Percentiles rank a stretch among this genome's conserved stretches.
These are phyloP conservation scores for Talaromyces trachyspermus DNA, from an alignment of 495 filamentous ascomycete species.

Conservation along the genomic window DNA sequence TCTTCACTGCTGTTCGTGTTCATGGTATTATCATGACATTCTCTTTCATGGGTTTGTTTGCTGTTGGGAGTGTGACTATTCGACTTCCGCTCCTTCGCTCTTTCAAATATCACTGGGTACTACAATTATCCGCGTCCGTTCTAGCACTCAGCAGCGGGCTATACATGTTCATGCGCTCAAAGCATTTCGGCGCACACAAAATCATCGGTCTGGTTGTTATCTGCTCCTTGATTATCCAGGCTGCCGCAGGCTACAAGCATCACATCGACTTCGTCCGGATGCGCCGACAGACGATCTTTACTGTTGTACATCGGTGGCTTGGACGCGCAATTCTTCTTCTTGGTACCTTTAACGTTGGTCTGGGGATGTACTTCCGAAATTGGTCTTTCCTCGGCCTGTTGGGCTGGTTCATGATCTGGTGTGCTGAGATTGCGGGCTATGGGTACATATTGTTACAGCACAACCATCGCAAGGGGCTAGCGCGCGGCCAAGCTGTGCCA, in stretches of 20 bases:
- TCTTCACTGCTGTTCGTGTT: constrained; percentile 1
- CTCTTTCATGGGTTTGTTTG: constrained; percentile 8
- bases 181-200: constrained; percentile 5
- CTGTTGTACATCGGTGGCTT: constrained; percentile 6
- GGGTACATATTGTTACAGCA: constrained; percentile 1
- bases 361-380: constrained; percentile 5
- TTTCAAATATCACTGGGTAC: constrained; percentile 8
- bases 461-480: not conserved
- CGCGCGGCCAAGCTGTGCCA: not conserved
- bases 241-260: constrained; percentile 8
- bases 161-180: constrained; percentile 7
- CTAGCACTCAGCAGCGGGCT: constrained; percentile 4
- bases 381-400: constrained; percentile 3
- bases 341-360: constrained; percentile 8
- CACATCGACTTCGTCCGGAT: constrained; percentile 7
- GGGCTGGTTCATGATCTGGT: constrained; percentile 6
- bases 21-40: constrained; percentile 8
- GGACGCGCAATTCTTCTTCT: constrained; percentile 4
- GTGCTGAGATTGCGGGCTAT: constrained; percentile 3
- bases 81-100: not conserved
- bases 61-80: constrained; percentile 3
- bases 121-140: constrained; percentile 5
- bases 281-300: constrained; percentile 4
- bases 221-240: not conserved
- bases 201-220: constrained; percentile 7